phyloP scores from a whole-genome alignment of 1,284 basidiomycete genomes.

The Naganishia liquefaciens region DNA sequence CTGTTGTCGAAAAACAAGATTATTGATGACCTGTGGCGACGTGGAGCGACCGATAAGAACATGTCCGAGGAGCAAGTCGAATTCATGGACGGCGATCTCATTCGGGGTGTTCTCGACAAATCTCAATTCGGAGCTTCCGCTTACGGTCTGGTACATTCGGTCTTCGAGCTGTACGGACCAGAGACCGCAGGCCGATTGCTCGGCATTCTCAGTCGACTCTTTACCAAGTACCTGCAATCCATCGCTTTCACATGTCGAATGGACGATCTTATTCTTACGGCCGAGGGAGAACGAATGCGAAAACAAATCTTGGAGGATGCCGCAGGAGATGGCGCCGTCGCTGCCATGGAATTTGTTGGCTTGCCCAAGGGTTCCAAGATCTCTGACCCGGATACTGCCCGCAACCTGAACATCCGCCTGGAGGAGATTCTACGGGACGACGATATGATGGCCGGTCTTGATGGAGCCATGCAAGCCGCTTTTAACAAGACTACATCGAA shows the following conservation, averaged over 20 bases:
- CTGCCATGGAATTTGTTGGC: constrained; percentile 69
- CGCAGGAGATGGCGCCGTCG: constrained; percentile 74
- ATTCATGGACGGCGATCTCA: constrained; percentile 89
- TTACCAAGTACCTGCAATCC: constrained; percentile 96
- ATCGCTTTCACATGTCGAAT: constrained; percentile 98
- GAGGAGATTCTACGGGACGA: constrained; percentile 97
- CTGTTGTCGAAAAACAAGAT: constrained; percentile 85
- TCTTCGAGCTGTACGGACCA: constrained; percentile 97
- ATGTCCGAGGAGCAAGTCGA: constrained; percentile 78
- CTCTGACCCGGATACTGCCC: constrained; percentile 58
- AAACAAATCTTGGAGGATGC: constrained; percentile 69
- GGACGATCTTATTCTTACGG: constrained; percentile 92
- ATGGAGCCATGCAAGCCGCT: constrained; percentile 84
- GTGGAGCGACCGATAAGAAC: constrained; percentile 52
- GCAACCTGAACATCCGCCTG: constrained; percentile 62
- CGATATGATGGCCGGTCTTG: constrained; percentile 92
- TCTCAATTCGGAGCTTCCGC: constrained; percentile 95
- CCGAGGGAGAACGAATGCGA: constrained; percentile 73
- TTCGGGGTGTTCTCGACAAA: constrained; percentile 94
- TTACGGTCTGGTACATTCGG: constrained; percentile 94
- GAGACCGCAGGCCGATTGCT: constrained; percentile 86
- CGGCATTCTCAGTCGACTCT: constrained; percentile 86
- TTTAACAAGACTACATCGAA: constrained; percentile 89
- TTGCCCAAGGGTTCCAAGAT: constrained; percentile 73
- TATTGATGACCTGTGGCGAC: constrained; percentile 75